Evolutionary conservation across 73 alveolate genomes (phyloP), one percentile per base, ranked within the genome.

Genomic region (Durusdinium trenchii): DNA sequence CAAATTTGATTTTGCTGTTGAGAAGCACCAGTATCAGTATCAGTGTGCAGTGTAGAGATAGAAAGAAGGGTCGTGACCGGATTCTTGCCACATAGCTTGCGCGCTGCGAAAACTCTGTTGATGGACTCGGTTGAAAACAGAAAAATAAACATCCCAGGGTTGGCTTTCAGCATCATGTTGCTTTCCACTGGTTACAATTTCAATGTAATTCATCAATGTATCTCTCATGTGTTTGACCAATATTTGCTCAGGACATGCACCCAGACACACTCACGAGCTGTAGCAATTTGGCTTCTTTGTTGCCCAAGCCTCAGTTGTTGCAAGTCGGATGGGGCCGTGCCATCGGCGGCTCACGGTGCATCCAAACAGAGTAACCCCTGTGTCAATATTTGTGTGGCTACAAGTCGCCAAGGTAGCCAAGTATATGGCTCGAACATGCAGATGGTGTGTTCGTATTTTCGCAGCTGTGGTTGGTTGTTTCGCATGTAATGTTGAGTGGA

Each of bases 211-310:
- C 10, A 40, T 35, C 14, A 67, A 23, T 23, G 14, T 6, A 28
- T 35, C 79, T 23, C 71, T 57, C 35, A 14, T 18, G 71, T 26
- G 26, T 18, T 57, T 26, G 71, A 26, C n/a, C n/a, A n/a, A n/a
- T n/a, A n/a, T n/a, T n/a, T n/a, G 30, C 64, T 28, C 60, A 86
- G 79, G 95, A 54, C 48, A 38, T 46, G 96, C 96, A 90, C 62
- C 96, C 96, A 2, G 96, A 90, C 73, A 90, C 96, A 9, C 43
- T 90, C 52, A 90, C 96, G 45, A 90, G 96, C 54, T 90, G 96
- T 47, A 90, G 96, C 96, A 90, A 90, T 67, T 50, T 90, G 73
- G 96, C 96, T 10, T 46, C 83, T 51, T 86, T 90, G 43, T 32
- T 90, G 96, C 40, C 30, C 67, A 18, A 16, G n/a, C 20, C 86